Base-by-base conservation (phyloP, 352 stramenopile species). In the Phytophthora ohioensis region DNA sequence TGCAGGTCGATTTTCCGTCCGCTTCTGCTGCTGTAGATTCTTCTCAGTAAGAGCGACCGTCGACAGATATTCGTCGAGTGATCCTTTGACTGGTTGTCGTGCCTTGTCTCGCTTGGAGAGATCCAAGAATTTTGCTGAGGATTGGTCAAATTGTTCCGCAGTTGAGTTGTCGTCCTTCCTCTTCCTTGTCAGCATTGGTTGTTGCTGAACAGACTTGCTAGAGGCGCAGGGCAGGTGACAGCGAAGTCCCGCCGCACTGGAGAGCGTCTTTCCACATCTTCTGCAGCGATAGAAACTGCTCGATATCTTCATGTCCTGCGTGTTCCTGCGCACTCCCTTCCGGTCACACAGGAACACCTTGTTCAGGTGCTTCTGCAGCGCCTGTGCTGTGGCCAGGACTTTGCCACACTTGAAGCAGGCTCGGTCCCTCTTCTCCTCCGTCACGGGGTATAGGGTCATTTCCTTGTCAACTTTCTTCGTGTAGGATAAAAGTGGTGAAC, bases 341-440 rank as follows among this genome's bases (percentile, higher is more conserved):
- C 52, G 38, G 41, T 67, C 17, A 35, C 48, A 67, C 31, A 67
- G 13, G 6, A 58, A 43, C 17, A 58, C 46, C 58, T 65, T 67
- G 60, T 45, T 67, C 0, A 55, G 38, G 17, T 67, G 60, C 4
- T 68, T 55, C 4, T 42, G 49, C 9, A 68, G 61, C 7, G 41
- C 51, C 17, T 49, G 4, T 39, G 39, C 4, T 31, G 51, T 63
- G 61, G 49, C 13, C 1, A 68, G 41, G n/a, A 68, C 49, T 68
- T 56, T 68, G 32, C 61, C 61, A 52, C 49, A 62, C 13, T 35
- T 68, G 61, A 8, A 12, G 21, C 61, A 68, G 39, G 61, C 56
- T 7, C 61, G 32, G 31, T 55, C 52, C 12, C 30, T 54, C 34
- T 68, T 13, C 9, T 41, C 10, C 15, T 42, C 32, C 11, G 17